phyloP scores from a whole-genome alignment of 2,329 filamentous ascomycete species.

The Malbranchea cinnamomea region DNA sequence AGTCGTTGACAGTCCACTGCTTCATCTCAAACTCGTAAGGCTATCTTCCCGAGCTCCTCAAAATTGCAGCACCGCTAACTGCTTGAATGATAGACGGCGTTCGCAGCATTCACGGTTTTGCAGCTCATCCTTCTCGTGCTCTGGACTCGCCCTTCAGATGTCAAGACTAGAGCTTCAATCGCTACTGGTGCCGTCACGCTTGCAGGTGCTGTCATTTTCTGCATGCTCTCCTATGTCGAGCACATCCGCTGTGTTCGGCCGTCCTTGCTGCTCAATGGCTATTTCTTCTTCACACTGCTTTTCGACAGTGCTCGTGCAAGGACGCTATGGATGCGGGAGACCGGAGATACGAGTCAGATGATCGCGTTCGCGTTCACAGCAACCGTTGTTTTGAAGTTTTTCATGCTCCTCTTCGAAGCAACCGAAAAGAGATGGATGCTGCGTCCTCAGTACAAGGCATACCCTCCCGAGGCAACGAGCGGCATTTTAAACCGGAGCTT shows the following conservation, averaged over 20 bases:
- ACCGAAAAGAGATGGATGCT: conserved; percentile 30
- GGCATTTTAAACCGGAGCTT: conserved; percentile 34
- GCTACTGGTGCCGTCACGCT: conserved; percentile 19
- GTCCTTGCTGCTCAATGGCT: conserved; percentile 33
- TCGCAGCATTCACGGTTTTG: conserved; percentile 19
- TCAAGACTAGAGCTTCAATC: conserved; percentile 21
- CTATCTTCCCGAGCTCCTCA: not conserved
- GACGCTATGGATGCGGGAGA: conserved; percentile 27
- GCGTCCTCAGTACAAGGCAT: conserved; percentile 21
- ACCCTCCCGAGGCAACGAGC: conserved; percentile 37
- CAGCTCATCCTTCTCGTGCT: conserved; percentile 25
- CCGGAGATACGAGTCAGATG: conserved; percentile 15
- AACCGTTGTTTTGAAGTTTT: conserved; percentile 27
- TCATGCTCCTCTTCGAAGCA: conserved; percentile 32
- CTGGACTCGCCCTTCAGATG: conserved; percentile 20
- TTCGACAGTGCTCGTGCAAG: conserved; percentile 33
- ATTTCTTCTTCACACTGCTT: conserved; percentile 30
- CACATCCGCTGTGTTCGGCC: conserved; percentile 32
- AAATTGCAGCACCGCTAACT: too few species aligned
- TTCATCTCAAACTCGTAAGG: conserved; percentile 24
- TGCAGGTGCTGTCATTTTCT: conserved; percentile 18
- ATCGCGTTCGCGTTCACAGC: conserved; percentile 31
- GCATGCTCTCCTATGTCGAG: conserved; percentile 32
- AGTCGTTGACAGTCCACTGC: conserved; percentile 18
- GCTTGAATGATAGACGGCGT: conserved; percentile 15